Conservation (phyloP, 1,284 basidiomycete genomes). For the Phlebopus sp. region DNA sequence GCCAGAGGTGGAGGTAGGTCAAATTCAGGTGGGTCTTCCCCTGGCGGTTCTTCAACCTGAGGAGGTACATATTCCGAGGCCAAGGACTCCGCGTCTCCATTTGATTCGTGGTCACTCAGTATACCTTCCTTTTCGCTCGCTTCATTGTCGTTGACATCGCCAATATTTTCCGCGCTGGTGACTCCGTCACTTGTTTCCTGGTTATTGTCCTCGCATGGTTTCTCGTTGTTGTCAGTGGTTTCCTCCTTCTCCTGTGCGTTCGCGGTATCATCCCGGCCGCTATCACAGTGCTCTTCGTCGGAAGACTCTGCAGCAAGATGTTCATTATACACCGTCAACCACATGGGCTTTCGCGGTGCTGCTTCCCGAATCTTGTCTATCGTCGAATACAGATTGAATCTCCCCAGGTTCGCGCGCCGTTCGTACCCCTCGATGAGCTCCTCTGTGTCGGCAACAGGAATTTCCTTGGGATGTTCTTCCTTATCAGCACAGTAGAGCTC, state of each 20-base stretch:
- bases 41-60: background rate
- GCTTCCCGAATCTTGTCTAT: conserved; percentile 1
- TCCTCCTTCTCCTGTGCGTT: too few relatives aligned
- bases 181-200: background rate
- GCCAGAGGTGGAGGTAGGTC: background rate
- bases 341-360: background rate
- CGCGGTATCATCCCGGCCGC: too few relatives aligned
- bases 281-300: background rate
- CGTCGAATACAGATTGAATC: background rate
- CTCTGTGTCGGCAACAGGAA: conserved; percentile 30
- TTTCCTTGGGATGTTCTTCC: conserved; percentile 36
- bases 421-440: conserved; percentile 27
- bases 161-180: background rate
- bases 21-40: background rate
- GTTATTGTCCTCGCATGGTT: background rate
- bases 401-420: background rate
- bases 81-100: background rate
- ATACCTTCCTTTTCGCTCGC: background rate
- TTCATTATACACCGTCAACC: background rate
- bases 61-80: background rate
- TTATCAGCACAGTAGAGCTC: conserved; percentile 37
- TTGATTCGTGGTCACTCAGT: background rate
- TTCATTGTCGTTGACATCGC: background rate
- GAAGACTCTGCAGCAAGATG: background rate
- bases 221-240: background rate